Evolutionary conservation across 2,329 filamentous ascomycete genomes (phyloP).

Genomic region (Chaetoscypha palmicola): DNA sequence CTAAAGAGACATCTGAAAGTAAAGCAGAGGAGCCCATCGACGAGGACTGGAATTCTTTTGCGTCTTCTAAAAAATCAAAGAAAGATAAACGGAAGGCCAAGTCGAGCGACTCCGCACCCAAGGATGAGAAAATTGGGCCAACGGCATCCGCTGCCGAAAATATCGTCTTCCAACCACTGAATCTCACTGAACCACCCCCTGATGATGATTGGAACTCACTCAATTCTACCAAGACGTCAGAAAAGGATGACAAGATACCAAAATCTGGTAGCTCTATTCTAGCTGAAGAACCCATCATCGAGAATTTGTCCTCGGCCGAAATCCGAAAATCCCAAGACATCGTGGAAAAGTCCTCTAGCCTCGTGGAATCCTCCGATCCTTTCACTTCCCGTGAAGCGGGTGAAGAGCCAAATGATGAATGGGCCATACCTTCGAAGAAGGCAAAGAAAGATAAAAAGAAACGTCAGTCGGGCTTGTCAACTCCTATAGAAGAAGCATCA

Average conservation of each 20-base stretch:
- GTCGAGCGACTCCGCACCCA: constrained; percentile 13
- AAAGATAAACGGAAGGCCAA: constrained; percentile 16
- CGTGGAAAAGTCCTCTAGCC: not conserved
- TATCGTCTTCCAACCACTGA: too few species aligned
- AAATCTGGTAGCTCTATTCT: not conserved
- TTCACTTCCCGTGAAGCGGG: not conserved
- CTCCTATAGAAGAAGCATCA: not conserved
- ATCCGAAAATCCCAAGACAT: not conserved
- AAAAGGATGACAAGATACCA: constrained; percentile 33
- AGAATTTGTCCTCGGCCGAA: not conserved
- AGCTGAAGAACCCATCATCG: not conserved
- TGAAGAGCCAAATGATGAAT: constrained; percentile 12
- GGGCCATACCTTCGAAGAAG: constrained; percentile 12
- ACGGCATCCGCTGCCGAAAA: too few species aligned
- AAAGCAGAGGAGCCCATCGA: not conserved
- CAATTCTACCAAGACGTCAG: constrained; percentile 39
- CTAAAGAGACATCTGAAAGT: not conserved
- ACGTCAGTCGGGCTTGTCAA: constrained; percentile 10
- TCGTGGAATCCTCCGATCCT: not conserved
- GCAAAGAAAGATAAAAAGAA: constrained; percentile 22
- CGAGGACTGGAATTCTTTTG: not conserved
- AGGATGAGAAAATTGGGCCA: constrained; percentile 6
- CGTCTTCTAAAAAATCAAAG: constrained; percentile 13
- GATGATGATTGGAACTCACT: too few species aligned
- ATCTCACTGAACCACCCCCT: too few species aligned